A percentile compares a stretch with the other conserved stretches of the same genome.
These are phyloP conservation scores for Exophiala sp. DNA, from an alignment of 2,329 filamentous ascomycete genomes.

Conservation along the genomic window DNA sequence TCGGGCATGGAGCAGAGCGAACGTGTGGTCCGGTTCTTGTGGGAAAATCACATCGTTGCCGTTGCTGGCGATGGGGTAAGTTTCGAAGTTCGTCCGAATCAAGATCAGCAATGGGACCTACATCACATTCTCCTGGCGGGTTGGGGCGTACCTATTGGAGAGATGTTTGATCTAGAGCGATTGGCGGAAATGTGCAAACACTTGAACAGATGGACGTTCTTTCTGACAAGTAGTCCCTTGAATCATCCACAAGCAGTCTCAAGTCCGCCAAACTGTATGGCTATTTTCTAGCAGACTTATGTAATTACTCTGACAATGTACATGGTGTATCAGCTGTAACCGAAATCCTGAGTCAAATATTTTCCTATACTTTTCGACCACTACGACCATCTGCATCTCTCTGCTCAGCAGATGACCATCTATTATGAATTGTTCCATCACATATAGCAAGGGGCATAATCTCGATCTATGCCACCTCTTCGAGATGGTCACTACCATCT, in stretches of 20 bases:
- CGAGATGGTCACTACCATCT: no score
- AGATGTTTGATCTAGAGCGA: slow-evolving; percentile 36
- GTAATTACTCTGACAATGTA: no score
- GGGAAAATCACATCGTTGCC: slow-evolving; percentile 33
- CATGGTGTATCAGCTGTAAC: no score
- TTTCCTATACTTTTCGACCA: no score
- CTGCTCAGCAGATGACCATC: no score
- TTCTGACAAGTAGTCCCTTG: slow-evolving; percentile 46
- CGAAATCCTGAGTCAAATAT: no score
- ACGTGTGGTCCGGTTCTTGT: slow-evolving; percentile 31
- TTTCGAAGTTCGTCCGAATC: slow-evolving; percentile 24
- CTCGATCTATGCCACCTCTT: no score
- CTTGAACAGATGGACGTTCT: slow-evolving; percentile 41
- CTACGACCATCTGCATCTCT: no score
- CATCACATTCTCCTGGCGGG: slow-evolving; percentile 22
- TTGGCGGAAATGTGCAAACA: slow-evolving; percentile 36
- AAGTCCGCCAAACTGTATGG: slow-evolving; percentile 7
- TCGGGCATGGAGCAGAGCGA: slow-evolving; percentile 46
- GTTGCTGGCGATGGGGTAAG: slow-evolving; percentile 32
- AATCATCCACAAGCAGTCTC: slow-evolving; percentile 32
- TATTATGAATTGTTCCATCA: no score
- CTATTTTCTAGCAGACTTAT: background rate
- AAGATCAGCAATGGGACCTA: slow-evolving; percentile 14
- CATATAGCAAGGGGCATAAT: no score
- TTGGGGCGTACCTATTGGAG: slow-evolving; percentile 27